phyloP scores from a whole-genome alignment of 371 early-diverging fungal genomes.

The Lichtheimia ornata region DNA sequence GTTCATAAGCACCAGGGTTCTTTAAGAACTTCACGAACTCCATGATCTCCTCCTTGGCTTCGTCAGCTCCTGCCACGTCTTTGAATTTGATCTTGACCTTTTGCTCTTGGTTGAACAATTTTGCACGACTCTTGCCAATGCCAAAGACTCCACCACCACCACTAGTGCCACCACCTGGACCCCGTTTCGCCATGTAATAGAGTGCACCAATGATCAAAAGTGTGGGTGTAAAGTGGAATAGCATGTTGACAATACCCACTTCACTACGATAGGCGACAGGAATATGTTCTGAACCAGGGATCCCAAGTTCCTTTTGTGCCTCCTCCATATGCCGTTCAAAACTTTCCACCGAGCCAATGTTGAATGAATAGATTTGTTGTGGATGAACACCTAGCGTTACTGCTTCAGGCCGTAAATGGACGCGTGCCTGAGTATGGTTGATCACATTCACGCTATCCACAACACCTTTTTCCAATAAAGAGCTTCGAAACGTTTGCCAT shows the following conservation, averaged over 20 bases:
- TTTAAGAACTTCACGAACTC: constrained; percentile 99
- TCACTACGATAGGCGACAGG: constrained; percentile 88
- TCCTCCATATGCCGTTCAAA: constrained; percentile 90
- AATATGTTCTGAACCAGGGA: constrained; percentile 85
- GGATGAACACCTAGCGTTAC: constrained; percentile 42
- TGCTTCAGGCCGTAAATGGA: constrained; percentile 76
- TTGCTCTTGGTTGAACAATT: constrained; percentile 95
- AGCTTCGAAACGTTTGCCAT: constrained; percentile 90
- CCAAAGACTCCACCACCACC: constrained; percentile 88
- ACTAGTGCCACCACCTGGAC: constrained; percentile 49
- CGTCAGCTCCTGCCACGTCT: constrained; percentile 99
- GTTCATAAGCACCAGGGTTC: constrained; percentile 95
- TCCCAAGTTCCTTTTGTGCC: constrained; percentile 90
- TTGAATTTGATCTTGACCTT: constrained; percentile 95
- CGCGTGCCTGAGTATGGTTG: constrained; percentile 82
- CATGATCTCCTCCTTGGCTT: constrained; percentile 99
- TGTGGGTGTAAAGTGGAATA: constrained; percentile 93
- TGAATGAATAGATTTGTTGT: constrained; percentile 64
- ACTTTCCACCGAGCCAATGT: constrained; percentile 91
- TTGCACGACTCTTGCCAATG: constrained; percentile 95
- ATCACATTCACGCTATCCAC: constrained; percentile 88
- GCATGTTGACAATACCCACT: constrained; percentile 65
- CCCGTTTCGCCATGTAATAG: constrained; percentile 81
- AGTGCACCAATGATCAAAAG: constrained; percentile 85
- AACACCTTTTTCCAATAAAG: constrained; percentile 88